Evolutionary conservation across 345 rosid species (phyloP).

Genomic region (Salix arbutifolia): DNA sequence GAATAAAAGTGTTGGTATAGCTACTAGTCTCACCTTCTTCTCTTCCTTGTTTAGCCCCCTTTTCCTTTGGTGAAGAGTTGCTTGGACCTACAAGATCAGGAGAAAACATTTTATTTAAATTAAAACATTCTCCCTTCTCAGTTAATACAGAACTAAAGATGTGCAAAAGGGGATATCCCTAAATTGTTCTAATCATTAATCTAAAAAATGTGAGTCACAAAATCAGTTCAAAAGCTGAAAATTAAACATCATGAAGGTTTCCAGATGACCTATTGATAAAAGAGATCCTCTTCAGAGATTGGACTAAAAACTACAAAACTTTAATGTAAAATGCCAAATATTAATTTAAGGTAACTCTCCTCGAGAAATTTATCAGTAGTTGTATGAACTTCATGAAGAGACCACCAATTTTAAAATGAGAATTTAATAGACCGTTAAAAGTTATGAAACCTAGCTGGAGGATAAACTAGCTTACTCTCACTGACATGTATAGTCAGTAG

Average conservation of each 20-base stretch:
- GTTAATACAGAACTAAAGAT: not conserved
- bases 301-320: not conserved
- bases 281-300: not conserved
- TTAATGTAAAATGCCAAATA: not conserved
- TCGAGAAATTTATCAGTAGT: not conserved
- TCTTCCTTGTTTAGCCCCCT: conserved; percentile 25
- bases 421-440: not conserved
- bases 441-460: not conserved
- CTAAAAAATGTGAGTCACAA: not conserved
- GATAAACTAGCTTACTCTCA: not conserved
- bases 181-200: not conserved
- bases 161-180: not conserved
- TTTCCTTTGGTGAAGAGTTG: conserved; percentile 25
- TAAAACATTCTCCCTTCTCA: not conserved
- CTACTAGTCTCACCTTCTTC: conserved; percentile 34
- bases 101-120: conserved; percentile 9
- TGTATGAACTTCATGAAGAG: not conserved
- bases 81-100: conserved; percentile 20
- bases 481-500: not conserved
- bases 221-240: not conserved
- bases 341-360: not conserved
- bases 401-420: not conserved
- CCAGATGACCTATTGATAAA: not conserved
- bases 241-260: not conserved
- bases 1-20: not conserved